Evolutionary conservation across 202 grass and related monocot species (phyloP).

Genomic region (Panicum hallii): DNA sequence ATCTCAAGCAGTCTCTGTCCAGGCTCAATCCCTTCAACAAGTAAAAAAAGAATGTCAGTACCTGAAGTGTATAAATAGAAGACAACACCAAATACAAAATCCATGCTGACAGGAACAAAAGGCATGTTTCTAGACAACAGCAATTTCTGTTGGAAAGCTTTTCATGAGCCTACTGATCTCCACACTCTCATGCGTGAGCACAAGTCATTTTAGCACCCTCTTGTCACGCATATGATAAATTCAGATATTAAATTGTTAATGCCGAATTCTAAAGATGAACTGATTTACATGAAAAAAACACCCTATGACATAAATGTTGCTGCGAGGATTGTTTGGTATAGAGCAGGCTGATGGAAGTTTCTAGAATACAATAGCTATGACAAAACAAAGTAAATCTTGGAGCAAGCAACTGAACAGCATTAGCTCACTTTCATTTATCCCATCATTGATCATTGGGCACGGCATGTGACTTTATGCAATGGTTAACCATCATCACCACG

Average conservation of each 20-base stretch:
- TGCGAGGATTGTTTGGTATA: not conserved
- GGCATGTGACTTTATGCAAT: not conserved
- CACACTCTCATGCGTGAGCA: not conserved
- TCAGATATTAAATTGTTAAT: not conserved
- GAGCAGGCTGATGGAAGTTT: constrained; percentile 8
- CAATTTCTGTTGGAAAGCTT: not conserved
- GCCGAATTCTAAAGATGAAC: not conserved
- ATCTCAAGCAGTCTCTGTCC: constrained; percentile 7
- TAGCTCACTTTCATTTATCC: constrained; percentile 12
- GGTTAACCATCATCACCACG: not conserved
- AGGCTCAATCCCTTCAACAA: constrained; percentile 55
- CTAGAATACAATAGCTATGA: not conserved
- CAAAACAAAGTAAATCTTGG: not conserved
- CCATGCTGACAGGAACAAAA: not conserved
- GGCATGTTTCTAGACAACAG: not conserved
- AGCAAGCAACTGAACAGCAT: not conserved
- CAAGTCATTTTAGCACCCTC: not conserved
- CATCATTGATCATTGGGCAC: not conserved
- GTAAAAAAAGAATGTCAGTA: constrained; percentile 28
- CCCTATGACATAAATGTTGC: not conserved
- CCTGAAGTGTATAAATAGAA: not conserved
- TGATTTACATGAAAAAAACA: constrained; percentile 2
- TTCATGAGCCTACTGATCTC: not conserved
- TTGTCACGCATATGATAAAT: not conserved
- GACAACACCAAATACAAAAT: not conserved